Evolutionary conservation across 2,329 filamentous ascomycete genomes (phyloP).

Genomic region (Kalmusia sp.): DNA sequence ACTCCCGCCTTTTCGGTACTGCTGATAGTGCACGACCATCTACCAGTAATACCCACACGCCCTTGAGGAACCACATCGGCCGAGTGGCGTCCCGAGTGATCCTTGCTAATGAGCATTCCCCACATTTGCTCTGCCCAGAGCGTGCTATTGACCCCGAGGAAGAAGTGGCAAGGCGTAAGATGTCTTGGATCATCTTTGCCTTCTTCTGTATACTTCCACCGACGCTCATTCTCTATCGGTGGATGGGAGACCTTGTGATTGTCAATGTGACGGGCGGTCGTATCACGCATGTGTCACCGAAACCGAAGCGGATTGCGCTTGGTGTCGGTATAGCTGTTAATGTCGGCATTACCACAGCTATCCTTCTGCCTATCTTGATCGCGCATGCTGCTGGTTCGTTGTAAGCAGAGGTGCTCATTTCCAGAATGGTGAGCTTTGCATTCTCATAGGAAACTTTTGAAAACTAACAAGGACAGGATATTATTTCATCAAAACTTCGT

Average conservation of each 20-base stretch:
- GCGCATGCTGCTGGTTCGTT: constrained; percentile 10
- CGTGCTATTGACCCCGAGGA: constrained; percentile 28
- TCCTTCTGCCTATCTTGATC: constrained; percentile 33
- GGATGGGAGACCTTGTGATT: constrained; percentile 40
- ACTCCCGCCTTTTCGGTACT: constrained; percentile 25
- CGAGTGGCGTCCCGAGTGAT: constrained; percentile 14
- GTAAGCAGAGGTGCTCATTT: background rate
- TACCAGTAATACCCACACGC: constrained; percentile 38
- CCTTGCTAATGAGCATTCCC: constrained; percentile 32
- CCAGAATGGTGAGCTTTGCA: background rate
- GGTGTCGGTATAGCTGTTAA: constrained; percentile 40
- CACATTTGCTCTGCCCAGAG: constrained; percentile 39
- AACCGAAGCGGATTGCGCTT: constrained; percentile 40
- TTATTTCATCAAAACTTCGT: too few relatives aligned
- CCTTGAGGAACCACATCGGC: constrained; percentile 23
- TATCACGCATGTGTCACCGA: constrained; percentile 33
- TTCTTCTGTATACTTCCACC: constrained; percentile 45
- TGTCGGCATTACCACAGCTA: constrained; percentile 26
- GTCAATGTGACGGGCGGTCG: constrained; percentile 36
- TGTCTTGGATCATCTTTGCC: constrained; percentile 44
- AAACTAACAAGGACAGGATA: too few relatives aligned
- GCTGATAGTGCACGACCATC: constrained; percentile 35
- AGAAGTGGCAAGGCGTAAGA: constrained; percentile 32
- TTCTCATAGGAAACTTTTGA: too few relatives aligned
- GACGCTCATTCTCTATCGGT: constrained; percentile 45